Percentiles rank a stretch among this genome's conserved stretches.
Conservation (phyloP, 106 monocot species). For the Apostasia ramifera region DNA sequence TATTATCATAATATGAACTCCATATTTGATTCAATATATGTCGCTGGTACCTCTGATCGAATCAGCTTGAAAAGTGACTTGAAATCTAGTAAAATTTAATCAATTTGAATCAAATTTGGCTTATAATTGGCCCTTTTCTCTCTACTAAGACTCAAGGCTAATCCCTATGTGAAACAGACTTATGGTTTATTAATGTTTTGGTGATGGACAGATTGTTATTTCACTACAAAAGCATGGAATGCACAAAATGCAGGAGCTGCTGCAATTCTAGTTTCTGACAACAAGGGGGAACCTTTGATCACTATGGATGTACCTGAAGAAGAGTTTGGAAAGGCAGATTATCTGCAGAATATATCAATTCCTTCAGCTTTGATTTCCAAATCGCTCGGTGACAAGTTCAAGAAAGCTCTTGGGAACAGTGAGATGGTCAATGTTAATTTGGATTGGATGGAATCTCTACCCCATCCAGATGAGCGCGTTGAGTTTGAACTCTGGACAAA, state of each 20-base stretch:
- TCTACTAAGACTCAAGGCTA: too few species aligned
- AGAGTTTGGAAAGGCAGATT: conserved; percentile 16
- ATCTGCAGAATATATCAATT: conserved; percentile 32
- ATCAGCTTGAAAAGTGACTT: too few species aligned
- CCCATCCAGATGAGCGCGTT: conserved; percentile 38
- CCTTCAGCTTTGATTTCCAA: conserved; percentile 34
- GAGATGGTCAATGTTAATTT: conserved; percentile 30
- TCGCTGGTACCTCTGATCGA: too few species aligned
- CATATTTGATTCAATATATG: too few species aligned
- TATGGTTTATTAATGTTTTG: not conserved
- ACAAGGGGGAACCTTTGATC: conserved; percentile 33
- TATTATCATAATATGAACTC: too few species aligned
- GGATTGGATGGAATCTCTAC: conserved; percentile 37
- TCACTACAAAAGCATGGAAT: conserved; percentile 38
- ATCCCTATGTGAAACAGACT: too few species aligned
- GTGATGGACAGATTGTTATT: conserved; percentile 30
- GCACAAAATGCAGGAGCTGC: conserved; percentile 44
- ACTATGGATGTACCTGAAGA: conserved; percentile 43
- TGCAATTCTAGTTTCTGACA: conserved; percentile 41
- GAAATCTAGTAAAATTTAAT: too few species aligned
- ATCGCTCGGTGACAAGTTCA: conserved; percentile 18
- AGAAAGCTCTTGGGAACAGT: conserved; percentile 22
- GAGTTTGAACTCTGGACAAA: conserved; percentile 40
- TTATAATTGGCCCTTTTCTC: too few species aligned
- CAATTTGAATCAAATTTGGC: too few species aligned